phyloP scores from a whole-genome alignment of 371 early-diverging fungal genomes.

The Circinella minor region DNA sequence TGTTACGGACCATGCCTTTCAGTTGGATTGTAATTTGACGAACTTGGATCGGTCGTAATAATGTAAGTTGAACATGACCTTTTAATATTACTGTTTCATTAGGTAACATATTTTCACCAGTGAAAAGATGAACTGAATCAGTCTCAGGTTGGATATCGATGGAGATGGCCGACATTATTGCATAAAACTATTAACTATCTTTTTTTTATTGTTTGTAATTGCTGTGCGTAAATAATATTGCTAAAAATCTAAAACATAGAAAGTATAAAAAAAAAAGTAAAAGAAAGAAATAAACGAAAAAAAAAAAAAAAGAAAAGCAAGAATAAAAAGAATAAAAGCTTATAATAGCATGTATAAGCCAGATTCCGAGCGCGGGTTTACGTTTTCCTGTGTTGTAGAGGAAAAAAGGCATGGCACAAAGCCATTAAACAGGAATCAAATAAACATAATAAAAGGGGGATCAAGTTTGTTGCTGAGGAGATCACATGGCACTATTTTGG shows the following conservation, averaged over 20 bases:
- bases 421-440: too few relatives aligned
- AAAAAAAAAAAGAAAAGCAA: neutral
- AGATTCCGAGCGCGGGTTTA: too few relatives aligned
- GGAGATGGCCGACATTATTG: slow-evolving; percentile 13
- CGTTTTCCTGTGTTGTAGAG: too few relatives aligned
- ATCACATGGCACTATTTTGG: neutral
- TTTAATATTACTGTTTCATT: slow-evolving; percentile 25
- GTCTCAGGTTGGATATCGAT: slow-evolving; percentile 31
- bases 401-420: too few relatives aligned
- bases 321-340: too few relatives aligned
- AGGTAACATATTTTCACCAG: slow-evolving; percentile 25
- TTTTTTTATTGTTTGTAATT: neutral
- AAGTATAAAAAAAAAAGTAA: neutral
- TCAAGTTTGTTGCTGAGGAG: neutral
- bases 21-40: slow-evolving; percentile 33
- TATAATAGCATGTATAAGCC: too few relatives aligned
- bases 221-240: neutral
- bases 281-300: neutral
- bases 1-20: slow-evolving; percentile 29
- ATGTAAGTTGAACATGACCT: slow-evolving; percentile 32
- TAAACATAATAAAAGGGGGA: too few relatives aligned
- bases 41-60: slow-evolving; percentile 28
- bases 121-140: slow-evolving; percentile 31
- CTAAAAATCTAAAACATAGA: neutral
- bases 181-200: neutral